Base-by-base conservation (phyloP, 129 eudicot species). In the Ambrosia trifida region DNA sequence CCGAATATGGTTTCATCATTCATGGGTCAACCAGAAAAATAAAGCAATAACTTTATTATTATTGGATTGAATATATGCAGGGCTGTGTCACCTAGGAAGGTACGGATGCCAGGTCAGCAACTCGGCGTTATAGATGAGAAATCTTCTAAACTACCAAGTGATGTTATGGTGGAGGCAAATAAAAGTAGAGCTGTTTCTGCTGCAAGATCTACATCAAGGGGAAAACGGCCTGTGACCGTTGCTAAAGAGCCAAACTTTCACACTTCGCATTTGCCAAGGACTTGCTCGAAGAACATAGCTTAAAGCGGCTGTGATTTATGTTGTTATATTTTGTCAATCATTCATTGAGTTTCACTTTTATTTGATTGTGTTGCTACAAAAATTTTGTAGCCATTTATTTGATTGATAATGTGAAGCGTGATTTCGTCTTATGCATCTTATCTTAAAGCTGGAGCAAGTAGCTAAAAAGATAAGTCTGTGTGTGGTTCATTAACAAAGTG, bases 161-260 rank as follows among this genome's bases (percentile, higher is more conserved):
- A 64, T 19, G 44, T 31, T 32, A 53, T 17, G 19, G 52, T 40
- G 63, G 46, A 17, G n/a, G 63, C 73, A n/a, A 82, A 70, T 38
- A 72, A 73, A 74, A 79, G 72, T 24, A 69, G 64, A 36, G 73
- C 60, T 59, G 50, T 50, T 70, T 66, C 80, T 38, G 77, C 83
- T 66, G 62, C 79, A 66, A 80, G 78, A 64, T 50, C 83, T 45
- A 75, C 74, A 64, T 79, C 84, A 66, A 73, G 63, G 13, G 81
- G 83, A 81, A 88, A 74, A 50, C 75, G 66, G 61, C 78, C 85
- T 11, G 11, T 81, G 24, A 89, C 96, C 3, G 54, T 82, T 61
- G 74, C 86, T 33, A 85, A 72, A 78, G 82, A 83, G 60, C 89
- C 93, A 40, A 82, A 84, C 40, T 86, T 89, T 69, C 92, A 84